Conservation (phyloP, 768 basidiomycete species). For the Cyclocybe cylindracea region DNA sequence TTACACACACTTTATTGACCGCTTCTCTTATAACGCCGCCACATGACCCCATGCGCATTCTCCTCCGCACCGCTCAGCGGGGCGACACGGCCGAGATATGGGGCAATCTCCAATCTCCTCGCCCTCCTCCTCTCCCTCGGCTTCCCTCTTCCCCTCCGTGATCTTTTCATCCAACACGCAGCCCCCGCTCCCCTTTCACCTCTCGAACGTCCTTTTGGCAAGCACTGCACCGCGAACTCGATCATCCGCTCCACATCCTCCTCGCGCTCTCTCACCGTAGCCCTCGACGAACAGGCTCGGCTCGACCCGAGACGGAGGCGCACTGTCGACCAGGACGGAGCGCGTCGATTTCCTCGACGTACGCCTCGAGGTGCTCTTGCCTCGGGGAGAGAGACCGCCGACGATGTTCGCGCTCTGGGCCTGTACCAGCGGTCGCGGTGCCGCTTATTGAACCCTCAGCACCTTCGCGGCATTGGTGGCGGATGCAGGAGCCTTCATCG, state of each 20-base stretch:
- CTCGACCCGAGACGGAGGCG: neutral
- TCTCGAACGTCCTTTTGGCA: constrained; percentile 2
- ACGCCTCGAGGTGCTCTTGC: constrained; percentile 8
- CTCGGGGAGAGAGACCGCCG: constrained; percentile 7
- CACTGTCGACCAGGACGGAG: constrained; percentile 14
- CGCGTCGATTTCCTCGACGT: constrained; percentile 10
- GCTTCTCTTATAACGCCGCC: no score
- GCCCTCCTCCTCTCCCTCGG: no score
- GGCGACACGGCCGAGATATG: no score
- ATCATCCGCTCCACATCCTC: constrained; percentile 7
- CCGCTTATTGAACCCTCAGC: neutral
- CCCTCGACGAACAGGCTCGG: neutral
- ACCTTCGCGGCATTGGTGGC: neutral
- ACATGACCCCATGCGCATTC: no score
- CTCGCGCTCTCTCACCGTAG: neutral
- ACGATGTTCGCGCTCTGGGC: neutral
- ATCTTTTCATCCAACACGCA: neutral
- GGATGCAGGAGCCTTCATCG: neutral
- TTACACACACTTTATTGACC: no score
- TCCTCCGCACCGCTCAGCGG: no score
- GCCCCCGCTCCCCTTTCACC: constrained; percentile 2
- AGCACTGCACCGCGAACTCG: constrained; percentile 1
- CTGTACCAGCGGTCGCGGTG: neutral
- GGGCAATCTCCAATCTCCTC: no score
- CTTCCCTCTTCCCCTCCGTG: neutral